These are phyloP conservation scores for Fusarium sp. DNA, from an alignment of 2,329 filamentous ascomycete genomes.

Conservation along the genomic window DNA sequence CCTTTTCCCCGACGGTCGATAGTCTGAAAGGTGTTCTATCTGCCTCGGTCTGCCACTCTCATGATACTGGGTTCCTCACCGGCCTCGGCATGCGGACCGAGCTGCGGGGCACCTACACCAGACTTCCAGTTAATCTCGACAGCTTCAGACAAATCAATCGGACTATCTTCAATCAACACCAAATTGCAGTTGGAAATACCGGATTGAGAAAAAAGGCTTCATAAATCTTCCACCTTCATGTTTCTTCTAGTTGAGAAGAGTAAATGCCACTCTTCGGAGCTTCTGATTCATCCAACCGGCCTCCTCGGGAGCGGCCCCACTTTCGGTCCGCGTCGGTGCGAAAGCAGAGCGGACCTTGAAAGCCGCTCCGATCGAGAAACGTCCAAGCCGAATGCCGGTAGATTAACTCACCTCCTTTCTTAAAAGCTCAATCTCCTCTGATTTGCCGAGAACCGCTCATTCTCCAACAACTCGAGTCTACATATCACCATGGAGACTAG, in stretches of 20 bases:
- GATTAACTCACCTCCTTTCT: not conserved
- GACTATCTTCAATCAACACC: not conserved
- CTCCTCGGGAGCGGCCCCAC: not conserved
- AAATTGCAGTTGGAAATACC: not conserved
- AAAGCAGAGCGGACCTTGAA: not conserved
- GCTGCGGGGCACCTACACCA: not conserved
- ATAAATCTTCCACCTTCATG: not conserved
- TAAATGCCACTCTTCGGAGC: not conserved
- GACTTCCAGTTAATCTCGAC: not conserved
- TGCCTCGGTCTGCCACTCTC: not conserved
- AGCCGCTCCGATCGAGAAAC: not conserved
- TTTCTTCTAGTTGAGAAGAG: not conserved
- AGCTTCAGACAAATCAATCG: not conserved
- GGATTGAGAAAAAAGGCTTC: not conserved
- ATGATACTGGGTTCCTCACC: not conserved
- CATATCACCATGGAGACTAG: not conserved
- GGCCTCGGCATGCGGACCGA: not conserved
- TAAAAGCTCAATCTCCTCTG: not conserved
- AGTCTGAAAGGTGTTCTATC: not conserved
- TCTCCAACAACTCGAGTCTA: not conserved
- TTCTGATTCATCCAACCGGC: not conserved
- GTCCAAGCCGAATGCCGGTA: not conserved
- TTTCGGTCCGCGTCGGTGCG: slow-evolving; percentile 2
- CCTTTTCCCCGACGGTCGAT: not conserved
- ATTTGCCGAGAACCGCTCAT: not conserved